Conservation (phyloP, 1,284 basidiomycete species). For the Moesziomyces sp. region DNA sequence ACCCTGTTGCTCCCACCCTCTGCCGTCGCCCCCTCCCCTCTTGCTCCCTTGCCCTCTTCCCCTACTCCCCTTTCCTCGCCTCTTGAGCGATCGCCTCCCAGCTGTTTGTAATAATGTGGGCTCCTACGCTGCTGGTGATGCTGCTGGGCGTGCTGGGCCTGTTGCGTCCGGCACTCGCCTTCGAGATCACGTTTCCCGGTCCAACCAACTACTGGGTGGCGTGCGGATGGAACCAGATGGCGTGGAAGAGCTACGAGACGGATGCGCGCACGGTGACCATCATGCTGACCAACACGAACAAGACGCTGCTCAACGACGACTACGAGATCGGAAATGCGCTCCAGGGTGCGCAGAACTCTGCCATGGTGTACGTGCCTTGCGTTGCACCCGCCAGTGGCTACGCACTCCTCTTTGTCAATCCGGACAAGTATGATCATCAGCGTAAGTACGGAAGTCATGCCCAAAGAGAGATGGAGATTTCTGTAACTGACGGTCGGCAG, state of each 20-base stretch:
- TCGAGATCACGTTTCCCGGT: conserved; percentile 31
- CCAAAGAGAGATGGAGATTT: background rate
- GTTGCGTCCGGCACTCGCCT: background rate
- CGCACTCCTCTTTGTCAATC: conserved; percentile 26
- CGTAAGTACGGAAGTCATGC: conserved; percentile 10
- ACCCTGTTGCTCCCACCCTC: background rate
- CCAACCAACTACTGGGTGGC: conserved; percentile 45
- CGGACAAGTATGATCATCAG: conserved; percentile 22
- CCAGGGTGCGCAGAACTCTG: conserved; percentile 16
- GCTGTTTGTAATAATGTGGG: no score
- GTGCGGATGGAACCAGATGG: conserved; percentile 41
- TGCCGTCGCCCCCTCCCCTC: background rate
- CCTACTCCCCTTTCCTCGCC: background rate
- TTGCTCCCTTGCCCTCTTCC: background rate
- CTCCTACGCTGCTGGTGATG: background rate
- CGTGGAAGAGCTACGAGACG: conserved; percentile 11
- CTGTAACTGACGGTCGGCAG: background rate
- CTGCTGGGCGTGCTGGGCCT: background rate
- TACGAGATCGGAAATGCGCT: conserved; percentile 41
- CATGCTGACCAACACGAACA: conserved; percentile 35
- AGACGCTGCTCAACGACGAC: conserved; percentile 33
- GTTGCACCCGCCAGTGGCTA: conserved; percentile 9
- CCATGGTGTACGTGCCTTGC: conserved; percentile 41
- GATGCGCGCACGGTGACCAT: conserved; percentile 24
- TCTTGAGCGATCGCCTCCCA: background rate